Conservation (phyloP, 805 yeast genomes). For the Candida ulmi region DNA sequence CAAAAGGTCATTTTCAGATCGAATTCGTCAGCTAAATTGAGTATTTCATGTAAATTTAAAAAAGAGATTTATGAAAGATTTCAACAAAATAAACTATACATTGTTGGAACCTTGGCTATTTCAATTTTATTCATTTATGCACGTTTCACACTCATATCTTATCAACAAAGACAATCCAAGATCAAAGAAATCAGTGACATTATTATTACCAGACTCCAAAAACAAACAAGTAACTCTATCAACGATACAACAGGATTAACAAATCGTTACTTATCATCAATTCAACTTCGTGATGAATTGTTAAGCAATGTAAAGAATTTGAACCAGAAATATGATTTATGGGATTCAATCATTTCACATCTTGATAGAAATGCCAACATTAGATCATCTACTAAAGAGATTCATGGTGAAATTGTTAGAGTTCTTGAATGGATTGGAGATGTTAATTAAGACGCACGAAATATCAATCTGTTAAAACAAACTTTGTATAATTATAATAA, state of each 20-base stretch:
- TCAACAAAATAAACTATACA: conserved; percentile 19
- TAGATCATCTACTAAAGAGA: conserved; percentile 55
- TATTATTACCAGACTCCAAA: conserved; percentile 45
- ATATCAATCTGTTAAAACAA: too few relatives aligned
- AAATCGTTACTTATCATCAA: conserved; percentile 53
- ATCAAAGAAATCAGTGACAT: conserved; percentile 41
- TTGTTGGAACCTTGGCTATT: conserved; percentile 10
- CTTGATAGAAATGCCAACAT: conserved; percentile 68
- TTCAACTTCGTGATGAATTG: conserved; percentile 66
- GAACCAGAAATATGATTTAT: conserved; percentile 37
- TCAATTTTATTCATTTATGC: conserved; percentile 14
- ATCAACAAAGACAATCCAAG: conserved; percentile 33
- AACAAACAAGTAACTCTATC: conserved; percentile 33
- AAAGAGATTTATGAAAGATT: conserved; percentile 40
- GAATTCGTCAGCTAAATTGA: conserved; percentile 60
- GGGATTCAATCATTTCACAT: conserved; percentile 50
- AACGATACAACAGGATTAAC: conserved; percentile 30
- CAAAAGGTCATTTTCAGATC: conserved; percentile 53
- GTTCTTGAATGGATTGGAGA: conserved; percentile 82
- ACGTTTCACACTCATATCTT: conserved; percentile 31
- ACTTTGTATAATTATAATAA: too few relatives aligned
- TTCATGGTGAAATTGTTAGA: conserved; percentile 81
- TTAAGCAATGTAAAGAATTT: conserved; percentile 28
- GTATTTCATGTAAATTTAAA: conserved; percentile 50
- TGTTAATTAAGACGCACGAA: too few relatives aligned